A percentile compares a stretch with the other conserved stretches of the same genome.
Evolutionary conservation across 495 filamentous ascomycete species (phyloP).

Genomic region (Xylaria bambusicola): DNA sequence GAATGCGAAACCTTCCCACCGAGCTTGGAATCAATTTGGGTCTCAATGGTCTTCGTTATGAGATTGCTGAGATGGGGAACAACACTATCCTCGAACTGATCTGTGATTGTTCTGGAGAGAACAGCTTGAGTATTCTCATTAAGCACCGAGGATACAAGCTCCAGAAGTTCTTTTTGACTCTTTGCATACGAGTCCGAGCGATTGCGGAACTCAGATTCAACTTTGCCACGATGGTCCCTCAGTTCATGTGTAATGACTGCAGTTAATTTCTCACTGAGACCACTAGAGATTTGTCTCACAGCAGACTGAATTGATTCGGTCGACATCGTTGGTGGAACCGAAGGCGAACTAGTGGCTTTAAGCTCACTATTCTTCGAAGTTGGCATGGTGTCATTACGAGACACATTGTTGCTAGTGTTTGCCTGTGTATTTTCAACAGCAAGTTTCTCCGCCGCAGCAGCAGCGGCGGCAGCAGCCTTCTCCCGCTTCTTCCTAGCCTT

Average conservation of each 20-base stretch:
- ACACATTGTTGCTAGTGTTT: conserved; percentile 28
- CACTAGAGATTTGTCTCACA: conserved; percentile 47
- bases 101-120: conserved; percentile 67
- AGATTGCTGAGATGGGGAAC: conserved; percentile 54
- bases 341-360: conserved; percentile 21
- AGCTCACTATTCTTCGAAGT: conserved; percentile 22
- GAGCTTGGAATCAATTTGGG: conserved; percentile 44
- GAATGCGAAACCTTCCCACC: conserved; percentile 53
- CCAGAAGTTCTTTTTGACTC: conserved; percentile 61
- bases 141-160: conserved; percentile 82
- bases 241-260: conserved; percentile 45
- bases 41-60: conserved; percentile 48
- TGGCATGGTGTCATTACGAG: conserved; percentile 19
- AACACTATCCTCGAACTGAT: conserved; percentile 65
- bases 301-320: conserved; percentile 47
- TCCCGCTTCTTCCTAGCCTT: conserved; percentile 52
- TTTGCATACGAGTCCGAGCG: conserved; percentile 42
- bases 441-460: conserved; percentile 35
- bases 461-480: conserved; percentile 35
- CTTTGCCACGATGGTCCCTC: conserved; percentile 44
- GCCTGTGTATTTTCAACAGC: conserved; percentile 30
- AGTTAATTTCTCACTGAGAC: conserved; percentile 46
- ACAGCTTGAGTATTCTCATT: conserved; percentile 87
- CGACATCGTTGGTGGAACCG: conserved; percentile 29
- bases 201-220: conserved; percentile 38